Conservation (phyloP, 768 basidiomycete species). For the Russula sp. region DNA sequence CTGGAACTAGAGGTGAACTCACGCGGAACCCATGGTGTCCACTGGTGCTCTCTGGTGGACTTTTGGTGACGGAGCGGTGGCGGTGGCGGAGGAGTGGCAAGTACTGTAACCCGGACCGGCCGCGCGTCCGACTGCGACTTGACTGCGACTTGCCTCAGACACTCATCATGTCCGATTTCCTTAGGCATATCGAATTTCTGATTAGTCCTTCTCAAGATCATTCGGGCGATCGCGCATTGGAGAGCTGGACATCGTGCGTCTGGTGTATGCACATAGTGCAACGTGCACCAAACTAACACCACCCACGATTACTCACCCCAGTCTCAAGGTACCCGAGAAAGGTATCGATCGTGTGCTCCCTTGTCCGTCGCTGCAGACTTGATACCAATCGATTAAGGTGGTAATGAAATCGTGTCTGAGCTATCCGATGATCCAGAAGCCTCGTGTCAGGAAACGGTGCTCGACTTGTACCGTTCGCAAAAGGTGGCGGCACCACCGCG, state of each 20-base stretch:
- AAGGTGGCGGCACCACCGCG: slow-evolving; percentile 9
- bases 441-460: slow-evolving; percentile 23
- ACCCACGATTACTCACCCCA: background rate
- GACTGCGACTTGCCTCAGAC: background rate
- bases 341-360: slow-evolving; percentile 9
- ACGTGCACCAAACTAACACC: slow-evolving; percentile 11
- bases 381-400: slow-evolving; percentile 18
- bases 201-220: slow-evolving; percentile 21
- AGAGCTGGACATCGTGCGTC: slow-evolving; percentile 28
- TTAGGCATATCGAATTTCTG: slow-evolving; percentile 25
- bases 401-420: slow-evolving; percentile 12
- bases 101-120: background rate
- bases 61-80: too few species aligned
- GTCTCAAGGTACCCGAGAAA: slow-evolving; percentile 19
- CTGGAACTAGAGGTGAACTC: background rate
- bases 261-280: slow-evolving; percentile 2
- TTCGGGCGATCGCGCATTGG: slow-evolving; percentile 21
- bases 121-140: too few species aligned
- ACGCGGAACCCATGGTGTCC: slow-evolving; percentile 24
- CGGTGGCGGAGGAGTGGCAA: background rate
- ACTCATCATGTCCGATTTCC: slow-evolving; percentile 21
- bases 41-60: background rate
- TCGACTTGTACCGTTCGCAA: slow-evolving; percentile 24
- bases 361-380: background rate
- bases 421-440: slow-evolving; percentile 22